Evolutionary conservation across 2,329 filamentous ascomycete genomes (phyloP), one percentile per base, ranked within the genome.

Genomic region (Aureobasidium vineae): DNA sequence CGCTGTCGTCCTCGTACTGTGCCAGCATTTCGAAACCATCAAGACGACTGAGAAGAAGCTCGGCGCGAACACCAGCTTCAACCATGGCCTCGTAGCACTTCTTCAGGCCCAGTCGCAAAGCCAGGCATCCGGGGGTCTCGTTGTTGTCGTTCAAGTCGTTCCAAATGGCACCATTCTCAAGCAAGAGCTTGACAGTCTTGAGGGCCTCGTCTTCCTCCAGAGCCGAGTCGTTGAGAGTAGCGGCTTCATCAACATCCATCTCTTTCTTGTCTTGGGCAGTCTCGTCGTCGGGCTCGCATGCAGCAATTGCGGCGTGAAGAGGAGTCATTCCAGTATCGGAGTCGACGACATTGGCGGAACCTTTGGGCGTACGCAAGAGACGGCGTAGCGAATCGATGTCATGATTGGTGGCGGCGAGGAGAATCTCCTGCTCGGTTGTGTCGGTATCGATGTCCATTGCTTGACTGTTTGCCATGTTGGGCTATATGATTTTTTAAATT

Each of bases 111-210:
- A 97, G 70, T 53, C 86, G 76, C 33, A 83, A 82, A 10, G 95
- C 95, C 50, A 97, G 81, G 76, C 94, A 98, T 8, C 92, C 95
- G 0, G 95, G 92, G 3, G 95, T 98, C 82, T 98, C 94, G 72
- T 92, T 85, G 71, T 91, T 89, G 70, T 82, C 79, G 77, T 98
- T 92, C 66, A 98, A 82, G 76, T 97, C 93, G 79, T 99, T 99
- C 95, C 95, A 99, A 71, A 98, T 97, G 13, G 92, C 95, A 38
- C 95, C 95, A 71, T 90, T 89, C 73, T 93, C 85, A 68, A 98
- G 87, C 8, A 98, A 83, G 73, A 95, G 85, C 71, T 86, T 85
- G 5, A 97, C 81, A 0, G 89, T 88, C 63, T 87, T 85, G 65
- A 84, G 83, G 2, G 88, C 90, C 45, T 85, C 84, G 54, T 88